Evolutionary conservation across 2,329 filamentous ascomycete species (phyloP).

Genomic region (Epichloe glyceriae): DNA sequence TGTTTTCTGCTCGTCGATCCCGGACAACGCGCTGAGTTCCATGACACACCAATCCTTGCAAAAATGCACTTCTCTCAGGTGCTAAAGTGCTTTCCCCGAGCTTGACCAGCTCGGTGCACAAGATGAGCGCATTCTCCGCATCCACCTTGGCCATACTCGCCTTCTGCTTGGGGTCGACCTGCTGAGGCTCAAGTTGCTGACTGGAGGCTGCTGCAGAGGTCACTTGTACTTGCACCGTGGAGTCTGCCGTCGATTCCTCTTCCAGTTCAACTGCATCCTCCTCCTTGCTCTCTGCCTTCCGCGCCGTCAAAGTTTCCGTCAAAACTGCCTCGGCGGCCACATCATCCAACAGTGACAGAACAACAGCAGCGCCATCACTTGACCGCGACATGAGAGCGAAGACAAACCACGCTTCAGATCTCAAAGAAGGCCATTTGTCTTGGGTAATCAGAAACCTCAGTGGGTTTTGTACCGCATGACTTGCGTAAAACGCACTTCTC

Average conservation of each 20-base stretch:
- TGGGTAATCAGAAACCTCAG: conserved; percentile 43
- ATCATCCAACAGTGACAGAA: conserved; percentile 29
- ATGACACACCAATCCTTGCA: conserved; percentile 35
- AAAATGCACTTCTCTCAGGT: conserved; percentile 23
- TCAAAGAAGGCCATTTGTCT: conserved; percentile 43
- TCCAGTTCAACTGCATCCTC: conserved; percentile 7
- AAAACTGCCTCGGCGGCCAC: conserved; percentile 31
- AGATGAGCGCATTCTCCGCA: conserved; percentile 47
- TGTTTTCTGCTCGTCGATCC: conserved; percentile 5
- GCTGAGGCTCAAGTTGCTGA: conserved; percentile 33
- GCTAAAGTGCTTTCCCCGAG: conserved; percentile 28
- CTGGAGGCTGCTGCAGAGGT: conserved; percentile 8
- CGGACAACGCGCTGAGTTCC: conserved; percentile 33
- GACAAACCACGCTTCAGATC: conserved; percentile 50
- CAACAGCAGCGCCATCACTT: conserved; percentile 32
- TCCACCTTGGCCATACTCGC: conserved; percentile 38
- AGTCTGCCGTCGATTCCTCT: conserved; percentile 10
- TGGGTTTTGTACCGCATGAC: conserved; percentile 28
- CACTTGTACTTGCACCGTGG: conserved; percentile 10
- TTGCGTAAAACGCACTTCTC: conserved; percentile 30
- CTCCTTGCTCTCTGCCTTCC: conserved; percentile 10
- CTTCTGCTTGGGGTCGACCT: conserved; percentile 28
- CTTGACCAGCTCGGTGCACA: conserved; percentile 42
- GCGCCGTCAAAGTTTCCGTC: conserved; percentile 34
- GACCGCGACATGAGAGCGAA: conserved; percentile 46